Conservation (phyloP, 1,284 basidiomycete genomes). For the Trichosporon sp. region DNA sequence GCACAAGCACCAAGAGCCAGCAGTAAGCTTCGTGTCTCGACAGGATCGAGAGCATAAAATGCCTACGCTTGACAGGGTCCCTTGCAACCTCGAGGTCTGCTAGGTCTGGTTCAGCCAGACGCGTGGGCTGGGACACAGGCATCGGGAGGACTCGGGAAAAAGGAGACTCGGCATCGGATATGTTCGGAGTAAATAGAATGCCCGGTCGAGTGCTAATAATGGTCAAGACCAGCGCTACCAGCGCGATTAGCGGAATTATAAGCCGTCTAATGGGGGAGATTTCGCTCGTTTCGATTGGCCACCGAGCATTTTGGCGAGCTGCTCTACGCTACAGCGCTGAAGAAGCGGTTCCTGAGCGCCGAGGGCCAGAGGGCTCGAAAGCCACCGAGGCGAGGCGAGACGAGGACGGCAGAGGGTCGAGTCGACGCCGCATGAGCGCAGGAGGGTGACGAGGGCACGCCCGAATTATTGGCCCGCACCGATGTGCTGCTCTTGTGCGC, state of each 20-base stretch:
- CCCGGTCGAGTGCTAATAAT: not conserved
- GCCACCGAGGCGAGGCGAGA: not conserved
- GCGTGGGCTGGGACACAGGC: not conserved
- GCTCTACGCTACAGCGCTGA: not conserved
- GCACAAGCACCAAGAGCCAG: no score
- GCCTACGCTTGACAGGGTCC: not conserved
- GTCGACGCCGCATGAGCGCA: not conserved
- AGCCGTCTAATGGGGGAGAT: not conserved
- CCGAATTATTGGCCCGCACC: not conserved
- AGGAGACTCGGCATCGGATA: not conserved
- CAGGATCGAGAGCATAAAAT: not conserved
- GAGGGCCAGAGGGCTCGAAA: not conserved
- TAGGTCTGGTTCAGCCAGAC: not conserved
- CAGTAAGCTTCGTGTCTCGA: not conserved
- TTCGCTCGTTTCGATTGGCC: not conserved
- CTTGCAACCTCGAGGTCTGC: not conserved
- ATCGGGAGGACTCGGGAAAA: not conserved
- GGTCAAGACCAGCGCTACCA: not conserved
- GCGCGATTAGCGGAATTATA: not conserved
- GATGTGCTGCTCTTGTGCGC: not conserved
- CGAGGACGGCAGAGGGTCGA: not conserved
- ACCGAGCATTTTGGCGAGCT: not conserved
- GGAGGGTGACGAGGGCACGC: not conserved
- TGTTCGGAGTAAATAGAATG: slow-evolving; percentile 2
- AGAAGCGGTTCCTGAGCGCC: not conserved